Percentiles rank a stretch among this genome's conserved stretches.
Evolutionary conservation across 495 filamentous ascomycete genomes (phyloP).

Genomic region (Pseudotulostoma volvatum): DNA sequence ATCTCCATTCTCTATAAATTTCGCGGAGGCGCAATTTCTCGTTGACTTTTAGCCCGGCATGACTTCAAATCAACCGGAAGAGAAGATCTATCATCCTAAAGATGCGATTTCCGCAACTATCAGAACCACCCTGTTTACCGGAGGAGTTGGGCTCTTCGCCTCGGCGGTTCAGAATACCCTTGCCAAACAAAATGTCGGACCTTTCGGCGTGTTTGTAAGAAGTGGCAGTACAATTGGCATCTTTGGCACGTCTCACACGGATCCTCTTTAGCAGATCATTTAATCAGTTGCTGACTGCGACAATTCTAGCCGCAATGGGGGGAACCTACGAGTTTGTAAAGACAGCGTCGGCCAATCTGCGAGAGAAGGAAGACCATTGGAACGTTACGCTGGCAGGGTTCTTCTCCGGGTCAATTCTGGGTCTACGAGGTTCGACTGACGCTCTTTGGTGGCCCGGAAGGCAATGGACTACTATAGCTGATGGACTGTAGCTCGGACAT

Average conservation of each 20-base stretch:
- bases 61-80: constrained; percentile 28
- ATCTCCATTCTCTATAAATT: too few species aligned
- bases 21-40: too few species aligned
- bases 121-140: constrained; percentile 46
- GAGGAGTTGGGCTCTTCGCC: constrained; percentile 48
- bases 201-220: constrained; percentile 58
- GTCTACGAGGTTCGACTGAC: constrained; percentile 39
- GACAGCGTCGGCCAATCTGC: constrained; percentile 57
- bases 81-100: constrained; percentile 51
- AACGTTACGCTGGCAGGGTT: constrained; percentile 62
- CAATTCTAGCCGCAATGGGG: constrained; percentile 53
- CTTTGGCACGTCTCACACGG: constrained; percentile 37
- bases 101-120: constrained; percentile 58
- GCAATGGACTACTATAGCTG: background rate
- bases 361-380: constrained; percentile 54
- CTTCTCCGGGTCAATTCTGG: constrained; percentile 50
- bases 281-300: constrained; percentile 6
- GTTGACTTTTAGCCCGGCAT: constrained; percentile 22
- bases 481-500: constrained; percentile 43
- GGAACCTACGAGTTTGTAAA: constrained; percentile 63
- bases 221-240: constrained; percentile 47
- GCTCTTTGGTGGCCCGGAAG: background rate
- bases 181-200: constrained; percentile 58
- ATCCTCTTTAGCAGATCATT: background rate
- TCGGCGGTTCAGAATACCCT: constrained; percentile 78